Conservation (phyloP, 2,329 filamentous ascomycete species). For the Aspergillus novoparasiticus region DNA sequence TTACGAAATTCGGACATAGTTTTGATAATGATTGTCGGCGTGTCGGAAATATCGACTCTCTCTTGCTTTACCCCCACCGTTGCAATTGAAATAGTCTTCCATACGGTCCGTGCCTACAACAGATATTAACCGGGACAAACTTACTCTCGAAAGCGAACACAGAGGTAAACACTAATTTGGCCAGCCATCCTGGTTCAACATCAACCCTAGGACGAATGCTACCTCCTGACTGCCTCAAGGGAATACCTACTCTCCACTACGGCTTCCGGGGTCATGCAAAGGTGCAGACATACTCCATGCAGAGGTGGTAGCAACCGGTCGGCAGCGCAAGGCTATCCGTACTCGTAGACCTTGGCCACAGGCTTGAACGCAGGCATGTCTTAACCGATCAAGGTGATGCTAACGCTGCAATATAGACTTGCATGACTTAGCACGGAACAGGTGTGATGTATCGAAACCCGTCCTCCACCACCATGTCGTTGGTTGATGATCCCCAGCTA, state of each 20-base stretch:
- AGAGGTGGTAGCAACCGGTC: neutral
- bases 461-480: neutral
- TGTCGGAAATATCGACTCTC: neutral
- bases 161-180: neutral
- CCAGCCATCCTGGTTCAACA: conserved; percentile 5
- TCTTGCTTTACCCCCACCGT: neutral
- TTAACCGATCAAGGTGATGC: neutral
- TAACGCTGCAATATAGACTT: conserved; percentile 7
- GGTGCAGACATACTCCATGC: neutral
- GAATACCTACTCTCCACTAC: neutral
- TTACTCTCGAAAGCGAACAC: neutral
- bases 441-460: conserved; percentile 9
- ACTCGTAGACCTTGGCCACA: neutral
- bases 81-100: conserved; percentile 3
- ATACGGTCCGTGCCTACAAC: neutral
- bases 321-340: neutral
- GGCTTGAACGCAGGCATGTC: neutral
- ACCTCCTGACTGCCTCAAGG: conserved; percentile 8
- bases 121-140: neutral
- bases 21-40: neutral
- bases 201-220: neutral
- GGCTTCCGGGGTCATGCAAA: neutral
- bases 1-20: conserved; percentile 1
- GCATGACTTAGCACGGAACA: neutral
- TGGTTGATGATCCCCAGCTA: neutral